Evolutionary conservation across 257 asterid species (phyloP), one percentile per base, ranked within the genome.

Genomic region (Ajuga chamaepitys): DNA sequence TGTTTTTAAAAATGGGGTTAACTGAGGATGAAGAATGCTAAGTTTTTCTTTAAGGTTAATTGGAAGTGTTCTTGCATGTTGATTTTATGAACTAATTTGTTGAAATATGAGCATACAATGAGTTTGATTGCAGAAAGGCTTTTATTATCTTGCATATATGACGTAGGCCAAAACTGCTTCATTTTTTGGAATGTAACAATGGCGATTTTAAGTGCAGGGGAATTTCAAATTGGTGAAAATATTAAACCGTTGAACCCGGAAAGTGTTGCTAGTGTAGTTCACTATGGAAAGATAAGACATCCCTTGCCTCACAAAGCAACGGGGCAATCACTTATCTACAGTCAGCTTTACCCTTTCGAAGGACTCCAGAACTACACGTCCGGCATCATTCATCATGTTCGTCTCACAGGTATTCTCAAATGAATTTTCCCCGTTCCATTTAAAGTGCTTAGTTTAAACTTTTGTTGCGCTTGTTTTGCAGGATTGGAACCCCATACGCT

Each of bases 321-420:
- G 0, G 99, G 99, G 11, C 51, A 81, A 56, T 87, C 99, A 25
- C 85, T 84, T 14, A 51, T 89, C 52, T 93, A 89, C 66, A 82
- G 41, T 42, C 97, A 93, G 60, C 89, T 89, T 26, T 93, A 93
- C 67, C 95, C 97, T 18, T 93, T 77, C 58, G 67, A 82, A 66
- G 95, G 97, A 35, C 84, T 93, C 73, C 78, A 74, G 64, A 93
- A 93, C 70, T 93, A 93, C 82, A 87, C 97, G 66, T 89, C 99
- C 2, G 96, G 99, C 54, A 86, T 89, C 62, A 89, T 93, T 57
- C 99, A 93, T 76, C 99, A 93, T 56, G 95, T 83, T 55, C 95
- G 86, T 28, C 93, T 93, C 50, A 81, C 83, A 25, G 99, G 97
- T 89, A 78, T 45, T 61, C 44, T 58, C 32, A 52, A 41, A 58